A percentile compares a stretch with the other conserved stretches of the same genome.
Conservation (phyloP, 164 flowering plant genomes). For the Chimonanthus praecox region DNA sequence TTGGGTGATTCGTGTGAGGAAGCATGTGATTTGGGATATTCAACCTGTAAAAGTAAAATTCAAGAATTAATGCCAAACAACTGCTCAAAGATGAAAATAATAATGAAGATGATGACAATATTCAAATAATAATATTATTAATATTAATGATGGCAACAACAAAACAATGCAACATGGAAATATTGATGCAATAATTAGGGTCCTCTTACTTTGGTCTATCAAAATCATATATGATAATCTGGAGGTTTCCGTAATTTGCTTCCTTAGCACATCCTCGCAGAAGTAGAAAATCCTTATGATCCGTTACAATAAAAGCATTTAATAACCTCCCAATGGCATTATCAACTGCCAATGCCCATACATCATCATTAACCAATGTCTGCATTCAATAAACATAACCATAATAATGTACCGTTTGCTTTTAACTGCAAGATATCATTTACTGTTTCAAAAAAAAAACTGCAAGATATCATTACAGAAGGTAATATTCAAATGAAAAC, state of each 20-base stretch:
- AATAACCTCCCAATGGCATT: constrained; percentile 72
- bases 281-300: constrained; percentile 65
- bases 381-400: constrained; percentile 22
- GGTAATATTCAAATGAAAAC: too few species aligned
- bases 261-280: constrained; percentile 72
- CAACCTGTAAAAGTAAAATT: constrained; percentile 40
- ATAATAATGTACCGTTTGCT: not conserved
- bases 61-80: not conserved
- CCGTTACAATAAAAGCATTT: constrained; percentile 88
- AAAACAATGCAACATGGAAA: not conserved
- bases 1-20: constrained; percentile 80
- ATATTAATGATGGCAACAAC: too few species aligned
- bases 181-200: not conserved
- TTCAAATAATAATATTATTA: too few species aligned
- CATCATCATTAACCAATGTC: constrained; percentile 61
- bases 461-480: not conserved
- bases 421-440: constrained; percentile 4
- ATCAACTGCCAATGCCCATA: constrained; percentile 86
- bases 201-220: constrained; percentile 55
- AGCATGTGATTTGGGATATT: constrained; percentile 71
- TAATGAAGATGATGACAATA: too few species aligned
- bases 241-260: constrained; percentile 55
- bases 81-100: not conserved
- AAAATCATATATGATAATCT: constrained; percentile 78
- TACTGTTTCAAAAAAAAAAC: not conserved